Percentiles rank a stretch among this genome's conserved stretches.
phyloP scores from a whole-genome alignment of 2,329 filamentous ascomycete genomes.

The Hymenoscyphus fructigenus region DNA sequence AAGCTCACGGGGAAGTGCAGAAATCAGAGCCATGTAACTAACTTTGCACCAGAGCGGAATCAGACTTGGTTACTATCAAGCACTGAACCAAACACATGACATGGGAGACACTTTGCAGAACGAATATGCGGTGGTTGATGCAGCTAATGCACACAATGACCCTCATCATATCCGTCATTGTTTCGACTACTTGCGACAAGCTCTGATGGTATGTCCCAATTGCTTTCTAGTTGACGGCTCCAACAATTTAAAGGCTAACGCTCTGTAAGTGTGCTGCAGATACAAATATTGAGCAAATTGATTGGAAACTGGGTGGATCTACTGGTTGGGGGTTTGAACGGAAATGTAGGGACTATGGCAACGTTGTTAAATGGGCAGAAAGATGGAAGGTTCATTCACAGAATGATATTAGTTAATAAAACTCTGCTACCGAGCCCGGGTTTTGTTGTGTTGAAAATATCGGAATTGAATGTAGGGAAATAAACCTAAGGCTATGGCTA shows the following conservation, averaged over 20 bases:
- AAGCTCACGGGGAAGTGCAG: not conserved
- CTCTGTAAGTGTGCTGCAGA: not conserved
- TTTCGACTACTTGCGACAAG: slow-evolving; percentile 4
- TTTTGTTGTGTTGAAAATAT: not conserved
- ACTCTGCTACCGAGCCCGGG: not conserved
- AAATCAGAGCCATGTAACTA: not conserved
- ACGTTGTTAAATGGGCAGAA: not conserved
- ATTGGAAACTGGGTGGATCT: not conserved
- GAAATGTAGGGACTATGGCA: slow-evolving; percentile 1
- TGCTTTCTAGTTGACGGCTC: not conserved
- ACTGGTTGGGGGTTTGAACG: not conserved
- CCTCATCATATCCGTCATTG: slow-evolving; percentile 5
- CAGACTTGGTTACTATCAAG: not conserved
- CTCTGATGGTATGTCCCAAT: not conserved
- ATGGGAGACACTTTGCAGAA: not conserved
- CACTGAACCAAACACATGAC: not conserved
- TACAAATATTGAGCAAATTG: not conserved
- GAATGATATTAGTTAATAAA: not conserved
- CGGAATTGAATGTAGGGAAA: not conserved
- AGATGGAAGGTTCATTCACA: not conserved
- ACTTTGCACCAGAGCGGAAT: not conserved
- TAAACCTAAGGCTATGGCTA: not conserved
- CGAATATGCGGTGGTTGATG: not conserved
- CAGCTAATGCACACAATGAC: not conserved
- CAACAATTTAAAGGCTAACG: not conserved